phyloP scores from a whole-genome alignment of 371 early-diverging fungal genomes.

The Blastocladiella emersonii region DNA sequence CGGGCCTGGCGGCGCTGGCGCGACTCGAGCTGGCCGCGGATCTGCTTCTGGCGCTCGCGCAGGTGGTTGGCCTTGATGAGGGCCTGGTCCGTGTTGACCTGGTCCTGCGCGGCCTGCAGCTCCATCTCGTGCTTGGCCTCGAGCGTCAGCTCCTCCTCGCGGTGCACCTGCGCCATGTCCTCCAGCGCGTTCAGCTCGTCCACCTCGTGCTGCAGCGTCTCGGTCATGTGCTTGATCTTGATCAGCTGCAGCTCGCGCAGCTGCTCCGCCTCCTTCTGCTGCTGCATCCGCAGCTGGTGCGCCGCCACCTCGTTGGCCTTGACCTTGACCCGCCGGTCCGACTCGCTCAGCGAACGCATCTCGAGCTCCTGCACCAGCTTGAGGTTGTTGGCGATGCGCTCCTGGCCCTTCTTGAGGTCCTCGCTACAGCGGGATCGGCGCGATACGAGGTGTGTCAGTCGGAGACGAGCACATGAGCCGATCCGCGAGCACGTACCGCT shows the following conservation, averaged over 20 bases:
- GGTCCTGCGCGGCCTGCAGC: background rate
- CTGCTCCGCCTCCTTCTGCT: background rate
- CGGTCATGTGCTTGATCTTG: constrained; percentile 2
- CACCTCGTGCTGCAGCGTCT: background rate
- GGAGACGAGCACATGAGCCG: too few relatives aligned
- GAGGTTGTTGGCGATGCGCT: background rate
- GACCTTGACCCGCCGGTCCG: background rate
- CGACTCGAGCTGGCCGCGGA: background rate
- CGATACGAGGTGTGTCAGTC: too few relatives aligned
- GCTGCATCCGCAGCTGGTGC: background rate
- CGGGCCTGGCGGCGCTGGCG: background rate
- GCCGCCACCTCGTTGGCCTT: background rate
- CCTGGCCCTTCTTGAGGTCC: background rate
- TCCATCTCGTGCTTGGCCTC: background rate
- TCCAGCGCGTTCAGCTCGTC: background rate
- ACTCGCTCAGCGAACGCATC: background rate
- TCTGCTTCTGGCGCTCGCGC: background rate
- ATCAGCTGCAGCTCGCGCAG: background rate
- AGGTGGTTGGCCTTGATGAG: background rate
- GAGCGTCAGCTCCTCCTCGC: background rate
- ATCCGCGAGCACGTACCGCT: background rate
- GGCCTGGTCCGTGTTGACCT: background rate
- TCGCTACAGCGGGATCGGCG: background rate
- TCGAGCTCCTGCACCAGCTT: background rate
- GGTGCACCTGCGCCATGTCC: background rate